Evolutionary conservation across 164 flowering plant genomes (phyloP).

Genomic region (Echeveria elegans): DNA sequence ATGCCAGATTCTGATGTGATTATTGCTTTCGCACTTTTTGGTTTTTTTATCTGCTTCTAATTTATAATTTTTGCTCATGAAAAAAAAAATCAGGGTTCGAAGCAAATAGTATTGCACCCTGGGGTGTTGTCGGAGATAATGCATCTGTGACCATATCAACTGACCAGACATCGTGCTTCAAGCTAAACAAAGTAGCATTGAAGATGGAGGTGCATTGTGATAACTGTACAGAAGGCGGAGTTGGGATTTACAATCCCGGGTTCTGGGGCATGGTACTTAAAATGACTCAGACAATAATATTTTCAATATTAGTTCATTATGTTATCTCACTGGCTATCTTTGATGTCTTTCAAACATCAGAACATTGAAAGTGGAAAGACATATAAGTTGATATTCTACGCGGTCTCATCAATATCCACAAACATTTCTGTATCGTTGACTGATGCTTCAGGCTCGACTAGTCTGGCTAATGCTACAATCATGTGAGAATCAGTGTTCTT

Average conservation of each 20-base stretch:
- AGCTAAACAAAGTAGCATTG: constrained; percentile 69
- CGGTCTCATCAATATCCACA: constrained; percentile 45
- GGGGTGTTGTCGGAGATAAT: neutral
- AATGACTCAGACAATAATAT: neutral
- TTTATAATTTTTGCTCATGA: neutral
- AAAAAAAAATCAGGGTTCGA: constrained; percentile 5
- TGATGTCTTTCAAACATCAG: constrained; percentile 19
- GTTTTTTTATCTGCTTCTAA: neutral
- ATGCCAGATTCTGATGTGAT: neutral
- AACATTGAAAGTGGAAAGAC: constrained; percentile 81
- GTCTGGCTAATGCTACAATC: constrained; percentile 42
- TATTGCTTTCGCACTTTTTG: neutral
- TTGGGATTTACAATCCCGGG: constrained; percentile 7
- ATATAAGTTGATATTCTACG: constrained; percentile 60
- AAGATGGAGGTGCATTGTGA: constrained; percentile 10
- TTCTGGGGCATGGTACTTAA: constrained; percentile 11
- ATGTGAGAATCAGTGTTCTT: constrained; percentile 31
- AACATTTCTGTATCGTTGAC: constrained; percentile 55
- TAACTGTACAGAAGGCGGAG: neutral
- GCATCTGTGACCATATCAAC: neutral
- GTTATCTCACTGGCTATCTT: neutral
- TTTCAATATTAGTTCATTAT: neutral
- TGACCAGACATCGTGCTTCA: constrained; percentile 71
- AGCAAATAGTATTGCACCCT: neutral
- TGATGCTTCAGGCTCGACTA: constrained; percentile 43